Evolutionary conservation across 2,329 filamentous ascomycete genomes (phyloP).

Genomic region (Xylaria sp.): DNA sequence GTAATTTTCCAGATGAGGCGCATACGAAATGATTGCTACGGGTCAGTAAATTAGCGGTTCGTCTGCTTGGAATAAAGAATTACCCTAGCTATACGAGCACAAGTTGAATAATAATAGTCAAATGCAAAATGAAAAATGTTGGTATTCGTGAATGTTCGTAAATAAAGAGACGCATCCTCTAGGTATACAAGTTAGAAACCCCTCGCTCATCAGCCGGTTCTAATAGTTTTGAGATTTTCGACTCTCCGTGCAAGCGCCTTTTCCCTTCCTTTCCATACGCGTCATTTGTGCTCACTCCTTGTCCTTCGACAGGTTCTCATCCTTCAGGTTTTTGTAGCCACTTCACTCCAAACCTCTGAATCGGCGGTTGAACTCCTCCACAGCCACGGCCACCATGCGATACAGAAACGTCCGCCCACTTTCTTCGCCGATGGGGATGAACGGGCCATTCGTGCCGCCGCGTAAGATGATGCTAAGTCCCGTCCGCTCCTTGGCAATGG

Average conservation of each 20-base stretch:
- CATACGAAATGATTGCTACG: too few relatives aligned
- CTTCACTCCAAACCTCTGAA: slow-evolving; percentile 60
- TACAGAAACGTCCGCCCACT: slow-evolving; percentile 73
- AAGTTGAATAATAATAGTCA: neutral
- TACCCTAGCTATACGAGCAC: neutral
- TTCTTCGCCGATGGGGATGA: slow-evolving; percentile 93
- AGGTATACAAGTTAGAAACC: slow-evolving; percentile 5
- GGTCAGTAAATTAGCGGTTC: too few relatives aligned
- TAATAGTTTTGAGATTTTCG: neutral
- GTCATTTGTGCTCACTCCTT: neutral
- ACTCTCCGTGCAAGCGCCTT: neutral
- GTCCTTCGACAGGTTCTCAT: neutral
- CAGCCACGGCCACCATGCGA: slow-evolving; percentile 72
- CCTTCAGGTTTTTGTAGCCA: neutral
- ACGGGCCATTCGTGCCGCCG: slow-evolving; percentile 92
- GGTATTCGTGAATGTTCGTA: slow-evolving; percentile 11
- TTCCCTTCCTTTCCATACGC: neutral
- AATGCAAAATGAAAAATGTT: neutral
- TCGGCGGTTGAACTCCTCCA: slow-evolving; percentile 74
- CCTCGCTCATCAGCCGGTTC: neutral
- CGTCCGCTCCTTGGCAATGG: slow-evolving; percentile 95
- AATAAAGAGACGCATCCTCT: neutral
- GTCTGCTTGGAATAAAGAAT: too few relatives aligned
- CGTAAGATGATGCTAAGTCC: slow-evolving; percentile 90
- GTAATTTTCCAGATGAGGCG: too few relatives aligned